These are phyloP conservation scores for Pseudogymnoascus verrucosus DNA, from an alignment of 2,329 filamentous ascomycete species.

Conservation along the genomic window DNA sequence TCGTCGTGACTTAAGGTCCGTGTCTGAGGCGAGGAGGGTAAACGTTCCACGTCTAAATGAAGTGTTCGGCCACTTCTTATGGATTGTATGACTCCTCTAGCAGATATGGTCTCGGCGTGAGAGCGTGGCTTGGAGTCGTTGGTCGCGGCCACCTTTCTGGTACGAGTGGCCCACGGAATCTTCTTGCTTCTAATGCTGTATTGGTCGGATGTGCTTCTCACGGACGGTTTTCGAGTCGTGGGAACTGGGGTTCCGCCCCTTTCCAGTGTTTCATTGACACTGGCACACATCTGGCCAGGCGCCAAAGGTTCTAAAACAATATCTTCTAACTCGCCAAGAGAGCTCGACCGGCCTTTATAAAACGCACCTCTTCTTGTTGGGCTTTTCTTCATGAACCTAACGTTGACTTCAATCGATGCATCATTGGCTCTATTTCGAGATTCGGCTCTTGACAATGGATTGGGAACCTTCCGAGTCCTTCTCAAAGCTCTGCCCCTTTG, in stretches of 20 bases:
- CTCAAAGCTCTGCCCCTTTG: slow-evolving; percentile 21
- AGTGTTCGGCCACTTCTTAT: neutral
- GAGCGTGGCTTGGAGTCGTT: neutral
- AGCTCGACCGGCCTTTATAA: neutral
- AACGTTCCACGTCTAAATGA: neutral
- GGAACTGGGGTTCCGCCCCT: neutral
- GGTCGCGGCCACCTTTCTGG: neutral
- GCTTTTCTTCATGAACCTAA: slow-evolving; percentile 19
- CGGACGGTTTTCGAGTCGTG: neutral
- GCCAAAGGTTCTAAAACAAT: slow-evolving; percentile 25
- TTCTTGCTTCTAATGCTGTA: neutral
- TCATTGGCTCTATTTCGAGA: slow-evolving; percentile 18
- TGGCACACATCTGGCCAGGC: slow-evolving; percentile 17
- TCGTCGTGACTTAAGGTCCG: neutral
- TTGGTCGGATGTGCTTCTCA: neutral
- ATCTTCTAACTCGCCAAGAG: slow-evolving; percentile 20
- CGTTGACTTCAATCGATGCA: slow-evolving; percentile 22
- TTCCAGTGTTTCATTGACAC: slow-evolving; percentile 12
- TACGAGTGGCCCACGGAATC: neutral
- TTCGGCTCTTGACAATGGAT: slow-evolving; percentile 23
- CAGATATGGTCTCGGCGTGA: neutral
- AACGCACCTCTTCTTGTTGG: slow-evolving; percentile 14
- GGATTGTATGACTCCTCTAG: neutral
- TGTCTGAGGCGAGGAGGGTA: neutral
- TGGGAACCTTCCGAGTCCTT: slow-evolving; percentile 15